Percentiles rank a stretch among this genome's conserved stretches.
Conservation (phyloP, 176 grass and related monocot genomes). For the Rhynchospora tenuis region DNA sequence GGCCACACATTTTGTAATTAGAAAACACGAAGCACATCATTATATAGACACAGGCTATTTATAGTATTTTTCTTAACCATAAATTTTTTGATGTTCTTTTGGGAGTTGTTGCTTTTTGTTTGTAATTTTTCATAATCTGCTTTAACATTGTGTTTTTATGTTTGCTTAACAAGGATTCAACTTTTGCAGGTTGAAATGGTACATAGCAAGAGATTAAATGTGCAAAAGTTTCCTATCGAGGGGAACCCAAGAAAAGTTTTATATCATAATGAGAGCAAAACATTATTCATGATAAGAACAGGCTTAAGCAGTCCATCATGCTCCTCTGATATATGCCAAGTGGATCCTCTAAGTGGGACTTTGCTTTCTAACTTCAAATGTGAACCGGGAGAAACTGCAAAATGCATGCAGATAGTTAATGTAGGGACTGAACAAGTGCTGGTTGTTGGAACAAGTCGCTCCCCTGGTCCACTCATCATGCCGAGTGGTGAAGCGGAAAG, state of each 20-base stretch:
- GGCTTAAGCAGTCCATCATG: constrained; percentile 52
- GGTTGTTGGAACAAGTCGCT: constrained; percentile 85
- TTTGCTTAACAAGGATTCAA: constrained; percentile 16
- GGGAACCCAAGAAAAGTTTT: constrained; percentile 90
- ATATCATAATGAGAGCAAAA: constrained; percentile 86
- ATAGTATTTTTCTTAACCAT: not conserved
- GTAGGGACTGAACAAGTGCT: constrained; percentile 77
- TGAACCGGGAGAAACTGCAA: constrained; percentile 89
- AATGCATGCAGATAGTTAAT: constrained; percentile 88
- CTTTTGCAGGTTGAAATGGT: constrained; percentile 91
- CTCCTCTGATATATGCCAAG: constrained; percentile 83
- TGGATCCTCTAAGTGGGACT: constrained; percentile 71
- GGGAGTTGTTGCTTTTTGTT: not conserved
- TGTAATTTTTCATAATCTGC: not conserved
- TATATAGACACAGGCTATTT: not conserved
- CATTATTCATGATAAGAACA: constrained; percentile 75
- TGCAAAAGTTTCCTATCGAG: constrained; percentile 79
- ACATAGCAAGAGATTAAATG: constrained; percentile 80
- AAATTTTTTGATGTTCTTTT: not conserved
- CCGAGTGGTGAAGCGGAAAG: constrained; percentile 95
- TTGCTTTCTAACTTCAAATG: constrained; percentile 90
- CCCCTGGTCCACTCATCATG: constrained; percentile 66
- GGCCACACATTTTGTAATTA: not conserved
- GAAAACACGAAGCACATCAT: constrained; percentile 11
- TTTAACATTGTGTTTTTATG: not conserved